These are phyloP conservation scores for Wallacemonas sp. DNA, from an alignment of 208 protist genomes.

Conservation along the genomic window DNA sequence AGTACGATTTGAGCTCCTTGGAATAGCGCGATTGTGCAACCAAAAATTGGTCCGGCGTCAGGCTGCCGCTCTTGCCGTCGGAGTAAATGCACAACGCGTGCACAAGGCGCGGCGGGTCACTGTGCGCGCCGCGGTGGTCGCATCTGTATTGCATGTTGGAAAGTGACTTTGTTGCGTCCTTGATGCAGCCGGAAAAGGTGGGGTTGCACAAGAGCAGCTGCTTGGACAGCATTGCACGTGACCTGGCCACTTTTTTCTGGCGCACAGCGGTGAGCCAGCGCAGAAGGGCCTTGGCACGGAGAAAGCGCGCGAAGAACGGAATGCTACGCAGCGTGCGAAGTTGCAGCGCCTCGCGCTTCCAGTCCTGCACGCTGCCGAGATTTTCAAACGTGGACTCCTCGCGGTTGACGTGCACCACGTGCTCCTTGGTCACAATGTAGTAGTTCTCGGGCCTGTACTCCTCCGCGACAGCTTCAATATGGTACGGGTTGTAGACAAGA, in stretches of 20 bases:
- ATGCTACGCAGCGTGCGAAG: conserved; percentile 55
- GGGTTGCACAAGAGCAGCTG: conserved; percentile 46
- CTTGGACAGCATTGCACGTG: conserved; percentile 41
- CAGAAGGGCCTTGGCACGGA: conserved; percentile 47
- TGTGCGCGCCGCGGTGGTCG: background rate
- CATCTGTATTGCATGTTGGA: conserved; percentile 9
- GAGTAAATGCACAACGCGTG: conserved; percentile 18
- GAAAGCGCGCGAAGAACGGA: conserved; percentile 65
- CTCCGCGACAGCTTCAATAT: conserved; percentile 73
- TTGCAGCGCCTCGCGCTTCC: conserved; percentile 53
- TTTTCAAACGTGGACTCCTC: conserved; percentile 48
- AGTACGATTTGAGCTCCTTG: conserved; percentile 50
- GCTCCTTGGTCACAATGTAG: conserved; percentile 71
- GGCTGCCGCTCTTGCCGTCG: conserved; percentile 22
- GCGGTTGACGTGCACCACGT: conserved; percentile 71
- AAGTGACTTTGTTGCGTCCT: background rate
- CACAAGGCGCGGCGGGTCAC: conserved; percentile 3
- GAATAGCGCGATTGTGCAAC: conserved; percentile 26
- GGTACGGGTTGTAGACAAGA: conserved; percentile 82
- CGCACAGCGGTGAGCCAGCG: conserved; percentile 38
- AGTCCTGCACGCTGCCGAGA: conserved; percentile 45
- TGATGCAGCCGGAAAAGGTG: conserved; percentile 28
- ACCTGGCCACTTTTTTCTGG: conserved; percentile 25
- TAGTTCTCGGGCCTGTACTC: conserved; percentile 74
- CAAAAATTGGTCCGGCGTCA: conserved; percentile 35